Base-by-base conservation (phyloP, 2,329 filamentous ascomycete species). In the Penicillium verrucosum region DNA sequence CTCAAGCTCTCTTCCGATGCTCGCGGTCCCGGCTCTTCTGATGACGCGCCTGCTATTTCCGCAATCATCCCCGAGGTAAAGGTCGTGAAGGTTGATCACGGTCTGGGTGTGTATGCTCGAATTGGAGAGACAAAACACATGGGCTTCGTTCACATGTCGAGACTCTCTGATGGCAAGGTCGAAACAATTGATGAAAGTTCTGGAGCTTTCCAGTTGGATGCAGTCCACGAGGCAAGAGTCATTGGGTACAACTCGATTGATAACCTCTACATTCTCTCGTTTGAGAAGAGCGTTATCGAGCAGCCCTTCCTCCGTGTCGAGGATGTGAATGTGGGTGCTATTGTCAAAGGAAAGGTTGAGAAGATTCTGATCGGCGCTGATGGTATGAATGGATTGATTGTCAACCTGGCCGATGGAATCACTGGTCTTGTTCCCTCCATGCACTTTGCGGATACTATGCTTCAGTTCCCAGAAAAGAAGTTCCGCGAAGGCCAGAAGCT, bases 101-200 rank as follows among this genome's bases (percentile, higher is more conserved):
- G 87, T 3, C 84, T 93, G 58, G 95, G 94, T 51, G 80, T 97
- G 2, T 96, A 95, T 67, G 81, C 92, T 16, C 84, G 89, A 63
- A 76, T 93, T 27, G 87, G 86, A 2, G 76, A 88, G 6, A 79
- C 83, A 40, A 84, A 86, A 30, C 67, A 75, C 27, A 79, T 93
- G n/a, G 90, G 90, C 10, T 99, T 97, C 68, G 92, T 95, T 23
- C 94, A 99, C 73, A 95, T 99, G 62, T 99, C 94, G 1, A 85
- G 90, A 61, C 84, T 99, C 59, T 89, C 93, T 57, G 93, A 99
- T 71, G 88, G 88, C 64, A 96, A 94, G 72, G 83, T 97, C 51
- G 94, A 97, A 61, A 85, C 84, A 1, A 80, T 99, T 5, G 89
- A 90, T 14, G 85, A 90, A 61, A 81, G 85, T 4, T 86, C 85